Evolutionary conservation across 2,329 filamentous ascomycete species (phyloP).

Genomic region (Aspergillus fijiensis): DNA sequence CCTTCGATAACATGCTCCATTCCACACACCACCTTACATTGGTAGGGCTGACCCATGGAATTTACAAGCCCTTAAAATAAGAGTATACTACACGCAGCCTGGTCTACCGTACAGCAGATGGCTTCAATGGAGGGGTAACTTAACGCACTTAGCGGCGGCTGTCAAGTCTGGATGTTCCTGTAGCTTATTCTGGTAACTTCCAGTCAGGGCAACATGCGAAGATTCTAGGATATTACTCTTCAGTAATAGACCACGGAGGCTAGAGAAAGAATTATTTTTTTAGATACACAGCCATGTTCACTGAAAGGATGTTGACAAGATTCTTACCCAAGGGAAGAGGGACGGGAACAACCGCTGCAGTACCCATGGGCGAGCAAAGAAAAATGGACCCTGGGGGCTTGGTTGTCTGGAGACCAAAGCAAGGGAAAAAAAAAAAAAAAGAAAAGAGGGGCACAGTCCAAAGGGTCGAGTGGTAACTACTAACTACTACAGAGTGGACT

Average conservation of each 20-base stretch:
- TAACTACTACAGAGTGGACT: background rate
- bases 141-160: background rate
- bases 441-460: background rate
- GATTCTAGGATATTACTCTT: too few species aligned
- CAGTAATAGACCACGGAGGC: background rate
- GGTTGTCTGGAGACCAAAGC: background rate
- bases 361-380: background rate
- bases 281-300: background rate
- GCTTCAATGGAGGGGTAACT: too few species aligned
- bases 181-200: too few species aligned
- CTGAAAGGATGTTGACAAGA: background rate
- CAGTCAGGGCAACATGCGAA: too few species aligned
- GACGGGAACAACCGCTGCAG: slow-evolving; percentile 3
- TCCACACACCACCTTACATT: too few species aligned
- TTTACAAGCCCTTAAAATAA: too few species aligned
- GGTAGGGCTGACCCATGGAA: too few species aligned
- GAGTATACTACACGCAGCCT: too few species aligned
- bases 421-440: background rate
- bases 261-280: background rate
- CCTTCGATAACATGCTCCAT: too few species aligned
- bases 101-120: too few species aligned
- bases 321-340: background rate
- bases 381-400: background rate
- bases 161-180: background rate
- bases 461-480: too few species aligned